Conservation (phyloP, 2,329 filamentous ascomycete genomes). For the Colletotrichum agaves region DNA sequence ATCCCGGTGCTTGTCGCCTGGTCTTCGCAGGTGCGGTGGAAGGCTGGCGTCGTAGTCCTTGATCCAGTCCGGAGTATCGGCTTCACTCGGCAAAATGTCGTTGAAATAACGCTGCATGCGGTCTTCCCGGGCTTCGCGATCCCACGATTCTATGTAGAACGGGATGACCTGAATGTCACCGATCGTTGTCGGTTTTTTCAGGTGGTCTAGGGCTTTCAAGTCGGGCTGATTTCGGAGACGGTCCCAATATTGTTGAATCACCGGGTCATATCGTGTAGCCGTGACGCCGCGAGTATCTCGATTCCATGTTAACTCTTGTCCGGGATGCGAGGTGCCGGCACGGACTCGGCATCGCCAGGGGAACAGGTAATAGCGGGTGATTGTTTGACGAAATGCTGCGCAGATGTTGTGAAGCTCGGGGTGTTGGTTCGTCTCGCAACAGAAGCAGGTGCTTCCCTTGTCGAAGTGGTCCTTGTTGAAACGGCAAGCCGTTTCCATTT, state of each 20-base stretch:
- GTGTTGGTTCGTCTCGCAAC: background rate
- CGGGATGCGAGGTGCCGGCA: too few relatives aligned
- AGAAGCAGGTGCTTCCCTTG: slow-evolving; percentile 2
- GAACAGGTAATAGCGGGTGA: slow-evolving; percentile 7
- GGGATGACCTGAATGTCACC: slow-evolving; percentile 1
- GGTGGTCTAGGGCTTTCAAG: background rate
- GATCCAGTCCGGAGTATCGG: too few relatives aligned
- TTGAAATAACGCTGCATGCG: background rate
- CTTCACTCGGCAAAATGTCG: too few relatives aligned
- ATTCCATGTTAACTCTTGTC: too few relatives aligned
- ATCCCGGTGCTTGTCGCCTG: too few relatives aligned
- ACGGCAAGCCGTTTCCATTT: slow-evolving; percentile 32
- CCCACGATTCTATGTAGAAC: background rate
- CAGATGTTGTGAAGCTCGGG: slow-evolving; percentile 27
- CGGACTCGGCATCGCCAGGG: background rate
- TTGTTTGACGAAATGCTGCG: slow-evolving; percentile 20
- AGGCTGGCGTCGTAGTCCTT: too few relatives aligned
- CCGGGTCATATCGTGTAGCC: background rate
- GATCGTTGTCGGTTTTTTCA: background rate
- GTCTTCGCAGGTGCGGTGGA: too few relatives aligned
- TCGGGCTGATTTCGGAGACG: background rate
- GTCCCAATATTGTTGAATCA: background rate
- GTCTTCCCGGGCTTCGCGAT: background rate
- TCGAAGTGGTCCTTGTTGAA: slow-evolving; percentile 32
- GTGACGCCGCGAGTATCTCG: too few relatives aligned